phyloP scores from a whole-genome alignment of 371 early-diverging fungal genomes.

The Synchytrium microbalum region DNA sequence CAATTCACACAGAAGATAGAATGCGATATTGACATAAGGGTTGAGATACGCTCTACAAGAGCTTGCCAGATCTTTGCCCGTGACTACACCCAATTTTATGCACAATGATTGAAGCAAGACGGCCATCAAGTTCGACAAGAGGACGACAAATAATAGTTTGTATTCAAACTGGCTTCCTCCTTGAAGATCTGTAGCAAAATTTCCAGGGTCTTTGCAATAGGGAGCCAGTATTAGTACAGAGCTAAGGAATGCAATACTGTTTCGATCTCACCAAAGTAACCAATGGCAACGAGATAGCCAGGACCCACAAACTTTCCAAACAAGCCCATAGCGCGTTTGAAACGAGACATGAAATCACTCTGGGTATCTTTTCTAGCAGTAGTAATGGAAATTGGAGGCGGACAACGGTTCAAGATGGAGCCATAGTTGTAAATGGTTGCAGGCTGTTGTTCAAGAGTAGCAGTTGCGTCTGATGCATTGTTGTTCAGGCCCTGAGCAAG shows the following conservation, averaged over 20 bases:
- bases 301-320: slow-evolving; percentile 29
- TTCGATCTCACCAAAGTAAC: slow-evolving; percentile 24
- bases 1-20: slow-evolving; percentile 63
- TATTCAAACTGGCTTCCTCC: slow-evolving; percentile 57
- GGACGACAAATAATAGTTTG: slow-evolving; percentile 59
- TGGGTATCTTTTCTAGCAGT: no score
- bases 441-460: no score
- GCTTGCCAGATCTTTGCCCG: slow-evolving; percentile 65
- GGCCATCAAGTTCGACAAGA: slow-evolving; percentile 69
- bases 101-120: slow-evolving; percentile 67
- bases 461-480: no score
- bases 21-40: slow-evolving; percentile 43
- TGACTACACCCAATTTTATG: slow-evolving; percentile 68
- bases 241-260: slow-evolving; percentile 9
- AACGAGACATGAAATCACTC: no score
- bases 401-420: no score
- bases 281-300: slow-evolving; percentile 34
- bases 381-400: no score
- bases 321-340: no score
- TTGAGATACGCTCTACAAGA: slow-evolving; percentile 54
- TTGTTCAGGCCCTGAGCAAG: no score
- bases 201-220: slow-evolving; percentile 46
- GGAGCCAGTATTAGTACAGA: background rate
- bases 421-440: no score
- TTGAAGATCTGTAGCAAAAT: slow-evolving; percentile 66